Percentiles rank a stretch among this genome's conserved stretches.
Conservation (phyloP, 371 early-diverging fungal genomes). For the Rhizomucor pusillus region DNA sequence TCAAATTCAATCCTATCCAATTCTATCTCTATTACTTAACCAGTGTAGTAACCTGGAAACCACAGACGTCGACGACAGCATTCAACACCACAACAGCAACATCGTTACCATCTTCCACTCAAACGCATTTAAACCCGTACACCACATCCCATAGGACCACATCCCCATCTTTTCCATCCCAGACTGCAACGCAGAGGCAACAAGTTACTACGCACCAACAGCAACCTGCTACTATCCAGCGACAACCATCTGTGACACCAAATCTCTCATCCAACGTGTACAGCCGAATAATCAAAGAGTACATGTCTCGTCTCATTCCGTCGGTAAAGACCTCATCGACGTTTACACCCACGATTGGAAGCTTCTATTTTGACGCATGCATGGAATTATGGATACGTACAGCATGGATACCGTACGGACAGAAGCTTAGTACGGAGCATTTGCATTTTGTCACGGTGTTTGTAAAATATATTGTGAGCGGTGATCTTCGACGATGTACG, state of each 20-base stretch:
- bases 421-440: constrained; percentile 13
- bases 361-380: constrained; percentile 28
- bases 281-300: constrained; percentile 17
- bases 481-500: constrained; percentile 19
- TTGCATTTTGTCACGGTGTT: constrained; percentile 24
- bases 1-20: constrained; percentile 34
- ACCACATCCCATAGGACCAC: not conserved
- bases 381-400: constrained; percentile 38
- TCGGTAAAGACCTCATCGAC: not conserved
- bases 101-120: not conserved
- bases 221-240: constrained; percentile 1
- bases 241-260: constrained; percentile 3
- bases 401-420: constrained; percentile 18
- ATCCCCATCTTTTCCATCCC: too few species aligned
- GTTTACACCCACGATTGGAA: constrained; percentile 9
- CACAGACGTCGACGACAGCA: not conserved
- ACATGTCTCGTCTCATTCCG: constrained; percentile 16
- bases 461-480: constrained; percentile 23
- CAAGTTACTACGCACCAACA: not conserved
- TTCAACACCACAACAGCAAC: not conserved
- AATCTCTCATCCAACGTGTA: constrained; percentile 21
- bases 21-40: constrained; percentile 34
- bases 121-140: not conserved
- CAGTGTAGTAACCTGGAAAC: constrained; percentile 27
- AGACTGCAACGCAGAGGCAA: too few species aligned